phyloP scores from a whole-genome alignment of 139 green algal genomes.

The Tetraselmis striata region DNA sequence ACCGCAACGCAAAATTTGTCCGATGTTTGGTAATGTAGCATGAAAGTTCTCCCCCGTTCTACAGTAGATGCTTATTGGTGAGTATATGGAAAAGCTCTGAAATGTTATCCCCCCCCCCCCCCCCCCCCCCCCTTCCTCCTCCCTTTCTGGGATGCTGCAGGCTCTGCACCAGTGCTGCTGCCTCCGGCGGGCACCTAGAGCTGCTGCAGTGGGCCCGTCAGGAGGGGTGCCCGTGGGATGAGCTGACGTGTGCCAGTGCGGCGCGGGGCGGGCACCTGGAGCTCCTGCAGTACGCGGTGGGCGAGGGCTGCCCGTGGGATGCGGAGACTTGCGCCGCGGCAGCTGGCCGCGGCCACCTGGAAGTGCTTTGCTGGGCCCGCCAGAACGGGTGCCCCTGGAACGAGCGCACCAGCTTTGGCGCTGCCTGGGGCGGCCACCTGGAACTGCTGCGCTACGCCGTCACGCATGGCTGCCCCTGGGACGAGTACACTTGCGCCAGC shows the following conservation, averaged over 20 bases:
- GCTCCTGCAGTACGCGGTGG: neutral
- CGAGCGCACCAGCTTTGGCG: neutral
- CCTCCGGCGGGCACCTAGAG: conserved; percentile 1
- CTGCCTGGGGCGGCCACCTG: conserved; percentile 1
- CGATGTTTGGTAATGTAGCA: too few species aligned
- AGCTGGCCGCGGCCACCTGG: neutral
- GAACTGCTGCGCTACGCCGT: neutral
- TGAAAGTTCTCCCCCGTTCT: too few species aligned
- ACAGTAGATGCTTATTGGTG: too few species aligned
- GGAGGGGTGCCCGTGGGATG: conserved; percentile 7
- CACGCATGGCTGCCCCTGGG: conserved; percentile 7
- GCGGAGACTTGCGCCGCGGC: neutral
- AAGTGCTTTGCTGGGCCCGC: neutral
- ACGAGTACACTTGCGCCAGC: neutral
- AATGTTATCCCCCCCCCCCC: too few species aligned
- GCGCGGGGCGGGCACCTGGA: conserved; percentile 1
- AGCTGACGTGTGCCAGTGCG: conserved; percentile 1
- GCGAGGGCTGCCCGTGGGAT: neutral
- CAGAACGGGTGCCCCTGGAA: conserved; percentile 1
- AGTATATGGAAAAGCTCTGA: too few species aligned
- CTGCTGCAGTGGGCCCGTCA: conserved; percentile 5
- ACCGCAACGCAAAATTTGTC: too few species aligned
- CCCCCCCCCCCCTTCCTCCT: too few species aligned
- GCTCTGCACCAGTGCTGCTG: neutral
- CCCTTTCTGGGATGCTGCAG: too few species aligned